Percentiles rank a stretch among this genome's conserved stretches.
Evolutionary conservation across 495 filamentous ascomycete species (phyloP).

Genomic region (Bryoglossum gracile): DNA sequence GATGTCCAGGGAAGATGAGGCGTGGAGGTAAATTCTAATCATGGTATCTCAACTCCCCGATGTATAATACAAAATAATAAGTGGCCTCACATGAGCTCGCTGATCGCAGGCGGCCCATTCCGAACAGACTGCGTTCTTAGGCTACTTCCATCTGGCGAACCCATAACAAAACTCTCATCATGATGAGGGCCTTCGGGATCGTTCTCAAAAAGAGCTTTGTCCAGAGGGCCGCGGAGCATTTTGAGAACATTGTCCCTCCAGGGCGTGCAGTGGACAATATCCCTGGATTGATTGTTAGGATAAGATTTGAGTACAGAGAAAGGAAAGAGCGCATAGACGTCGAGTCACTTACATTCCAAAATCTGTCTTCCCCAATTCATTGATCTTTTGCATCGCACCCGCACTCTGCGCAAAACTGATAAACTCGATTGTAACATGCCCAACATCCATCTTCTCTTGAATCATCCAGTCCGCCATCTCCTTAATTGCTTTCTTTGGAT

Average conservation of each 20-base stretch:
- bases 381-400: slow-evolving; percentile 6
- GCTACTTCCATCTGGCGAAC: too few relatives aligned
- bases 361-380: slow-evolving; percentile 8
- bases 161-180: too few relatives aligned
- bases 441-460: background rate
- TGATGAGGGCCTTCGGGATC: too few relatives aligned
- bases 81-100: too few relatives aligned
- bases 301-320: background rate
- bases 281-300: background rate
- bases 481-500: background rate
- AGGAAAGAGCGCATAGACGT: background rate
- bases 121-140: too few relatives aligned
- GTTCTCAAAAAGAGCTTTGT: background rate
- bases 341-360: slow-evolving; percentile 9
- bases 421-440: slow-evolving; percentile 10
- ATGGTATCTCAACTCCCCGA: too few relatives aligned
- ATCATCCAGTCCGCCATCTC: slow-evolving; percentile 3
- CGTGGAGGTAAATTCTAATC: too few relatives aligned
- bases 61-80: too few relatives aligned
- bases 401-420: slow-evolving; percentile 13
- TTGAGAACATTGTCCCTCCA: slow-evolving; percentile 8
- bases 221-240: slow-evolving; percentile 3
- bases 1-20: too few relatives aligned
- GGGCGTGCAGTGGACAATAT: slow-evolving; percentile 5
- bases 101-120: too few relatives aligned